phyloP scores from a whole-genome alignment of 208 protist species.

The Acanthamoeba divionensis region DNA sequence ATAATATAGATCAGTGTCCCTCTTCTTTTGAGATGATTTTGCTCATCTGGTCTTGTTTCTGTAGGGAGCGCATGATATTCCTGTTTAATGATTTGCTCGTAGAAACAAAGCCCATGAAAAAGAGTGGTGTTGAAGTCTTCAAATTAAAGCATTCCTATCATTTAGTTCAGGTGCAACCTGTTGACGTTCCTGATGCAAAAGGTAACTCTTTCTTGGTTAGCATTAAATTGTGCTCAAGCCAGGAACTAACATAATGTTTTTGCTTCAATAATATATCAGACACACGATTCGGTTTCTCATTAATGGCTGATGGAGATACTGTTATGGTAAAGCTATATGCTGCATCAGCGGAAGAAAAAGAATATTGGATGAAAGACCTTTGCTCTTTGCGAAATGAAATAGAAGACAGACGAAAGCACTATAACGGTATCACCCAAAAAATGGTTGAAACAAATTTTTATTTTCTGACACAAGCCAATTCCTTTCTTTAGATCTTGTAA shows the following conservation, averaged over 20 bases:
- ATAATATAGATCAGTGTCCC: too few relatives aligned
- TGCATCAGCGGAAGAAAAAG: neutral
- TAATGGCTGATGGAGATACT: neutral
- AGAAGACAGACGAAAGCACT: neutral
- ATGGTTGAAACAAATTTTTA: neutral
- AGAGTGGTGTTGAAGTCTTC: neutral
- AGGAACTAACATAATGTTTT: too few relatives aligned
- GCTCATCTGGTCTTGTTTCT: too few relatives aligned
- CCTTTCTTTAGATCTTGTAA: neutral
- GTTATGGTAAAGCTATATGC: neutral
- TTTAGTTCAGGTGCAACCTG: neutral
- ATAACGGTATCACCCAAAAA: neutral
- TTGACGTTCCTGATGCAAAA: neutral
- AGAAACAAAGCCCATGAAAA: conserved; percentile 28
- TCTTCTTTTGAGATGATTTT: too few relatives aligned
- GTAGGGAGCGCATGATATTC: conserved; percentile 1
- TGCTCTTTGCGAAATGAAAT: neutral
- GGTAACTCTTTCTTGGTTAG: neutral
- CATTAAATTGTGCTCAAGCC: too few relatives aligned
- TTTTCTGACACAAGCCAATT: neutral
- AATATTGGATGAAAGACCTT: neutral
- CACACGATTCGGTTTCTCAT: neutral
- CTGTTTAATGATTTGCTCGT: conserved; percentile 48
- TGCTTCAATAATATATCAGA: too few relatives aligned
- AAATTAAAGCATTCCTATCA: conserved; percentile 16